A percentile compares a stretch with the other conserved stretches of the same genome.
These are phyloP conservation scores for Mediolabrus comicus DNA, from an alignment of 108 stramenopile genomes.

Conservation along the genomic window DNA sequence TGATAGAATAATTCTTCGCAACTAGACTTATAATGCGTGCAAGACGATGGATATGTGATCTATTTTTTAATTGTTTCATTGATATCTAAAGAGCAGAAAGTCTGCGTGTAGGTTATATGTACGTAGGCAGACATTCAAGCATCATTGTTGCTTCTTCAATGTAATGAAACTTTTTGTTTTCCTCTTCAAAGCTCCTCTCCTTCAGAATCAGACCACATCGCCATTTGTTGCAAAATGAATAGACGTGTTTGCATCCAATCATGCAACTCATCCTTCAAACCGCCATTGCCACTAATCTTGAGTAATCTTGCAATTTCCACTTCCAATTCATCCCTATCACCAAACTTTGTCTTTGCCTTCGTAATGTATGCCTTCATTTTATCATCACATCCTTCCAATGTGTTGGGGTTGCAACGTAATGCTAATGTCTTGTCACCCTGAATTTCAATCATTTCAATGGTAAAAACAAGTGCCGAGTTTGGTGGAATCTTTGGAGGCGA, in stretches of 20 bases:
- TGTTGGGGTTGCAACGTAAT: constrained; percentile 49
- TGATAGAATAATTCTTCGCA: too few species aligned
- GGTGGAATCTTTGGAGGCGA: constrained; percentile 67
- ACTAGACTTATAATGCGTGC: too few species aligned
- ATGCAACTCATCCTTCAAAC: constrained; percentile 50
- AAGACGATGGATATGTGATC: too few species aligned
- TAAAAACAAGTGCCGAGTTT: constrained; percentile 84
- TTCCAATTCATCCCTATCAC: constrained; percentile 30
- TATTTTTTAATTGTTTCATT: too few species aligned
- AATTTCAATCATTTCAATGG: constrained; percentile 88
- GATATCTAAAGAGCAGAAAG: too few species aligned
- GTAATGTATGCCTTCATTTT: constrained; percentile 62
- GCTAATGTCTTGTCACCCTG: constrained; percentile 61
- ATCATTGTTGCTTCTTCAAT: too few species aligned
- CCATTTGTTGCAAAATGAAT: constrained; percentile 45
- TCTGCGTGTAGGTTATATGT: too few species aligned
- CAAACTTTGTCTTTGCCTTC: constrained; percentile 53
- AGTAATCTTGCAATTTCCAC: constrained; percentile 51
- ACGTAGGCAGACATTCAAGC: too few species aligned
- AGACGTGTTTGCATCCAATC: constrained; percentile 51
- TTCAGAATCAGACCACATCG: background rate
- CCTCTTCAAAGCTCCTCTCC: background rate
- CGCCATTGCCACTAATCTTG: constrained; percentile 34
- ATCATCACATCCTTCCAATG: constrained; percentile 59
- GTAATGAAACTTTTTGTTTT: too few species aligned